Percentiles rank a stretch among this genome's conserved stretches.
Conservation (phyloP, 176 grass and related monocot genomes). For the Avena eriantha region DNA sequence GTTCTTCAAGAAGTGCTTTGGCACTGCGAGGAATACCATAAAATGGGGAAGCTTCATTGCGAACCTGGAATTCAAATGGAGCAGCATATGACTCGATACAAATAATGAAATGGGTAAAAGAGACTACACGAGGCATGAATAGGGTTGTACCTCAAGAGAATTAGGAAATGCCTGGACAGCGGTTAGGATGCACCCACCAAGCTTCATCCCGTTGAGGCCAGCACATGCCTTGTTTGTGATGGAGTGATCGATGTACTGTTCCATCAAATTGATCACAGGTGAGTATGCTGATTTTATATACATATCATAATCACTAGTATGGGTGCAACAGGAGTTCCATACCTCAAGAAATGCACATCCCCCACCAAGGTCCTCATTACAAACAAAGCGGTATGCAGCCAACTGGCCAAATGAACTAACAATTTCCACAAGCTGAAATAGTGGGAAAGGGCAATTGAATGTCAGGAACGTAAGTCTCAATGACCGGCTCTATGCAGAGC, state of each 20-base stretch:
- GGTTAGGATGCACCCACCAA: slow-evolving; percentile 75
- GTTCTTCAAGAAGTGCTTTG: slow-evolving; percentile 68
- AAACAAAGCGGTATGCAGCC: slow-evolving; percentile 70
- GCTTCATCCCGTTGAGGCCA: slow-evolving; percentile 92
- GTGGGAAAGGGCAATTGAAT: slow-evolving; percentile 29
- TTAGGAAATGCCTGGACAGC: slow-evolving; percentile 67
- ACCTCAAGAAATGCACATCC: slow-evolving; percentile 95
- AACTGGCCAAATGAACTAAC: slow-evolving; percentile 79
- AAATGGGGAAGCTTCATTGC: slow-evolving; percentile 53
- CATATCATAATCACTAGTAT: slow-evolving; percentile 32
- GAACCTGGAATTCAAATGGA: slow-evolving; percentile 49
- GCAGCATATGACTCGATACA: slow-evolving; percentile 33
- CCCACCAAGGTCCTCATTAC: slow-evolving; percentile 67
- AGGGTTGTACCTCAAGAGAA: slow-evolving; percentile 53
- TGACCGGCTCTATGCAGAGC: slow-evolving; percentile 23
- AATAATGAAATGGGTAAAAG: slow-evolving; percentile 36
- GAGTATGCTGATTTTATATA: slow-evolving; percentile 29
- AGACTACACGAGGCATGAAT: slow-evolving; percentile 34
- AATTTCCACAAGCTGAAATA: slow-evolving; percentile 95
- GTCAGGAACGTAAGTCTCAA: slow-evolving; percentile 28
- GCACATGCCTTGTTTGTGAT: slow-evolving; percentile 88
- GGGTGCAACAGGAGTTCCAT: slow-evolving; percentile 32
- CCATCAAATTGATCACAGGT: slow-evolving; percentile 46
- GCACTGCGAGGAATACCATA: slow-evolving; percentile 82
- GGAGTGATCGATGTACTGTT: slow-evolving; percentile 79